Base-by-base conservation (phyloP, 2,329 filamentous ascomycete species). In the Epichloe baconii region DNA sequence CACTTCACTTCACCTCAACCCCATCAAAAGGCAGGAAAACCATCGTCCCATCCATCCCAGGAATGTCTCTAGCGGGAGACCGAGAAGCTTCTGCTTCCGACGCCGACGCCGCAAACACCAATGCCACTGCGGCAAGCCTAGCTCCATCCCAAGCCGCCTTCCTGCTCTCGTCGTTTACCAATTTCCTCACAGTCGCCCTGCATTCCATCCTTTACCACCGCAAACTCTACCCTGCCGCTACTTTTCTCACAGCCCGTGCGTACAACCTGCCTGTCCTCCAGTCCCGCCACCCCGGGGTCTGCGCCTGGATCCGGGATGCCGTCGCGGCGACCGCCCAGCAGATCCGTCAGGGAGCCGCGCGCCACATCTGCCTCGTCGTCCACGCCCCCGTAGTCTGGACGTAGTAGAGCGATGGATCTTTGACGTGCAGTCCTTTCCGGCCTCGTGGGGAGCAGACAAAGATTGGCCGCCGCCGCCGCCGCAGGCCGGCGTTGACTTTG, bases 131-230 rank as follows among this genome's bases (percentile, higher is more conserved):
- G 7, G 54, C 56, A 44, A 53, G 54, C 44, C 56, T 75, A 53
- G 58, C 68, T 21, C 56, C 66, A 10, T 55, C 62, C 19, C 61
- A 71, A 70, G 63, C 65, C 26, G 50, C 59, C 2, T 44, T 53
- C 49, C 79, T 90, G 57, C 76, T 90, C 56, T 69, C 74, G 52
- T 79, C 82, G 48, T 90, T 95, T 68, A 79, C 78, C 55, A 79
- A 83, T 62, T 95, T 95, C 70, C 78, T 95, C 51, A 86, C 83
- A 54, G 81, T 91, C 55, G 79, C 86, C 59, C 80, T 91, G 56
- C 90, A 96, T 73, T 87, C 88, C 53, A 83, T 96, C 60, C 80
- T 95, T 58, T 91, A 83, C 72, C 82, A 93, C 61, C 86, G 90
- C 59, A 68, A 69, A 53, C 80, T 95, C 61, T 96, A 96, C 67